A percentile compares a stretch with the other conserved stretches of the same genome.
These are phyloP conservation scores for Aphanomyces invadans DNA, from an alignment of 352 stramenopile species.

Conservation along the genomic window DNA sequence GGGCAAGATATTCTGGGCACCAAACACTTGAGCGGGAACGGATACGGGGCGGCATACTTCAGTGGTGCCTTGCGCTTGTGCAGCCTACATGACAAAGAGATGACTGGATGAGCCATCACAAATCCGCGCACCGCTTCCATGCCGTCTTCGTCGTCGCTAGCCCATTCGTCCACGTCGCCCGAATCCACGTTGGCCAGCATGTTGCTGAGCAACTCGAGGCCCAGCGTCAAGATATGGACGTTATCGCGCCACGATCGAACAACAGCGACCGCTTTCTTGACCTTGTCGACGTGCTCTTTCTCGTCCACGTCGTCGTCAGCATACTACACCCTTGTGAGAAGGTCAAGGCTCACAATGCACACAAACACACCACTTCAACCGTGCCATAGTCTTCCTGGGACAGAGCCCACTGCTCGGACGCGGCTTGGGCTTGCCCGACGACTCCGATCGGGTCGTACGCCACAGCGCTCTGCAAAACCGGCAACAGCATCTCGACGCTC, in stretches of 20 bases:
- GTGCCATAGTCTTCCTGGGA: conserved; percentile 53
- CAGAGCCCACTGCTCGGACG: conserved; percentile 47
- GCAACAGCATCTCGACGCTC: conserved; percentile 48
- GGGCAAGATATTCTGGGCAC: conserved; percentile 15
- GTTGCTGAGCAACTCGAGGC: conserved; percentile 68
- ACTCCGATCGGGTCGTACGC: conserved; percentile 76
- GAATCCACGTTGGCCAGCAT: conserved; percentile 47
- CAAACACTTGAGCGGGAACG: conserved; percentile 17
- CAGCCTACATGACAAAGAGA: conserved; percentile 1
- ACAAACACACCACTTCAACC: conserved; percentile 34
- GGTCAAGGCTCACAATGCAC: background rate
- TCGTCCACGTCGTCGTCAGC: conserved; percentile 46
- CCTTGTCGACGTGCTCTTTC: conserved; percentile 48
- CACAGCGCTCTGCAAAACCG: conserved; percentile 56
- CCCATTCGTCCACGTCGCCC: conserved; percentile 74
- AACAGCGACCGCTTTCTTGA: conserved; percentile 57
- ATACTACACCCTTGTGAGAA: conserved; percentile 8
- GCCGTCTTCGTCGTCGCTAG: conserved; percentile 79
- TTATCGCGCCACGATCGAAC: conserved; percentile 70
- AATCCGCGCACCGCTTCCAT: conserved; percentile 55
- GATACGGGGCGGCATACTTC: background rate
- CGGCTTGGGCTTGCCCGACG: conserved; percentile 61
- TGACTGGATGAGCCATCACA: background rate
- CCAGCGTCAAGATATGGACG: conserved; percentile 67
- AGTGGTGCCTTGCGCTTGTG: background rate